Conservation (phyloP, 306 rosid genomes). For the Quercus wislizeni region DNA sequence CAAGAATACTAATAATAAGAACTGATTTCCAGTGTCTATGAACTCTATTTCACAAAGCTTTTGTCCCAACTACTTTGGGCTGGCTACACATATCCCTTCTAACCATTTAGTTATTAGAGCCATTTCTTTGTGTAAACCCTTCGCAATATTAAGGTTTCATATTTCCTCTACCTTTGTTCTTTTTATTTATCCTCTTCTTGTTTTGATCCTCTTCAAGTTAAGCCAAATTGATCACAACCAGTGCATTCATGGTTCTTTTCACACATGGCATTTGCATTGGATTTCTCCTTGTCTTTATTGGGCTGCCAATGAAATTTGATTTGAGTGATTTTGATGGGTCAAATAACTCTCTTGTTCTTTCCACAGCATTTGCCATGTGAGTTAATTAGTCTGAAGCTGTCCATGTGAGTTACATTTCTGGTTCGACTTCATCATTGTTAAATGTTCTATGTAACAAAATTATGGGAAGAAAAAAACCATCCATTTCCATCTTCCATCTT, state of each 20-base stretch:
- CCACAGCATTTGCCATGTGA: background rate
- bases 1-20: no score
- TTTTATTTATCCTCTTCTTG: background rate
- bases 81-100: no score
- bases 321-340: background rate
- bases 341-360: background rate
- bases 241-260: background rate
- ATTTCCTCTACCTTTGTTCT: no score
- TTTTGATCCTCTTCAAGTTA: background rate
- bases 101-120: no score
- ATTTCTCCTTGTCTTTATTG: background rate
- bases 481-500: no score
- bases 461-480: no score
- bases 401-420: background rate
- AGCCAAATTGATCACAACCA: background rate
- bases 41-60: no score
- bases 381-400: background rate
- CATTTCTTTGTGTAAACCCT: no score
- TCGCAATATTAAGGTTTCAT: no score
- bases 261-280: background rate
- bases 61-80: no score
- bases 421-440: background rate
- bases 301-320: background rate
- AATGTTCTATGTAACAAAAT: background rate
- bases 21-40: no score